Evolutionary conservation across 805 yeast genomes (phyloP).

Genomic region (Metschnikowia matae): DNA sequence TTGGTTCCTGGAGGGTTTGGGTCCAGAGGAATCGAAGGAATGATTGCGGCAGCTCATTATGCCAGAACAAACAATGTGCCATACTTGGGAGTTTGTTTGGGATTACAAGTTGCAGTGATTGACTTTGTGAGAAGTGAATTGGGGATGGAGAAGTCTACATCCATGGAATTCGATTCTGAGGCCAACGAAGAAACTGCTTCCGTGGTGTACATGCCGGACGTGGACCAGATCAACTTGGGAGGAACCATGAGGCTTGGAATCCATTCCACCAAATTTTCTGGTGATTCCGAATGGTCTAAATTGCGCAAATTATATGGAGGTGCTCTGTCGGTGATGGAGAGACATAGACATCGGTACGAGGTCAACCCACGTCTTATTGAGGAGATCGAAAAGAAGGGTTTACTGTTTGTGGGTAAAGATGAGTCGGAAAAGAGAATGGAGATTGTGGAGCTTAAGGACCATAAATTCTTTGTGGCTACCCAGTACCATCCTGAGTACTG

Average conservation of each 20-base stretch:
- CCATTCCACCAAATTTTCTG: slow-evolving; percentile 80
- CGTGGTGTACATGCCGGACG: slow-evolving; percentile 98
- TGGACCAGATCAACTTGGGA: slow-evolving; percentile 91
- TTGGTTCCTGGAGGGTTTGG: slow-evolving; percentile 99
- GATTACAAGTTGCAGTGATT: slow-evolving; percentile 94
- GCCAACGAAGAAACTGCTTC: slow-evolving; percentile 60
- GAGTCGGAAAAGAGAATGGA: slow-evolving; percentile 92
- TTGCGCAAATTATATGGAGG: slow-evolving; percentile 79
- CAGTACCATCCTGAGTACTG: slow-evolving; percentile 98
- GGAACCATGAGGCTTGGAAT: slow-evolving; percentile 99
- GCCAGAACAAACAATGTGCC: slow-evolving; percentile 97
- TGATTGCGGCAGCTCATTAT: slow-evolving; percentile 95
- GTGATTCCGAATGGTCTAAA: slow-evolving; percentile 59
- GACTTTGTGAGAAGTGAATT: slow-evolving; percentile 83
- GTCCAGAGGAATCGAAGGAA: slow-evolving; percentile 94
- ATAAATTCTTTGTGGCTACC: slow-evolving; percentile 89
- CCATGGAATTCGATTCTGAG: slow-evolving; percentile 76
- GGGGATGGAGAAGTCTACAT: slow-evolving; percentile 63
- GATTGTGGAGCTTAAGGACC: slow-evolving; percentile 78
- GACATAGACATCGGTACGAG: slow-evolving; percentile 99
- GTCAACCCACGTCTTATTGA: slow-evolving; percentile 81
- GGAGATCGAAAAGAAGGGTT: slow-evolving; percentile 70
- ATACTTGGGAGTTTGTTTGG: slow-evolving; percentile 94
- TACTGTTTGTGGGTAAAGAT: slow-evolving; percentile 90
- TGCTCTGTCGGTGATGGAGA: slow-evolving; percentile 66